Conservation (phyloP, 768 basidiomycete genomes). For the Boletus rubroflammeus region DNA sequence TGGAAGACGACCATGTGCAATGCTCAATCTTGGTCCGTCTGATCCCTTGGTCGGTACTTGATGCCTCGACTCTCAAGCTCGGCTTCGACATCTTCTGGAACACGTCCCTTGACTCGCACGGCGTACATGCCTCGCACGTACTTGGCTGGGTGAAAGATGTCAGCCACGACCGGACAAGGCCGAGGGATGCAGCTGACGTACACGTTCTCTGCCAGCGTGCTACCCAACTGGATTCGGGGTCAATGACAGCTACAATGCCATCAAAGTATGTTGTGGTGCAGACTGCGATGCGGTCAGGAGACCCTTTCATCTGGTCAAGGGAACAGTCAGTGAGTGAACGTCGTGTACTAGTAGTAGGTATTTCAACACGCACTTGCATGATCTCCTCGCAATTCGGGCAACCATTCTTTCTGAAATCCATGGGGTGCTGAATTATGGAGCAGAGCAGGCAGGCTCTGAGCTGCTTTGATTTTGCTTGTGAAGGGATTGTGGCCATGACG, state of each 20-base stretch:
- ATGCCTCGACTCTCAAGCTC: slow-evolving; percentile 75
- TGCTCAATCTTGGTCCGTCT: slow-evolving; percentile 64
- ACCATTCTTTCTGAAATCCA: slow-evolving; percentile 80
- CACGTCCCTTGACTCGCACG: slow-evolving; percentile 78
- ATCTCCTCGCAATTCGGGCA: slow-evolving; percentile 98
- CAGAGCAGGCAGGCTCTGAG: slow-evolving; percentile 92
- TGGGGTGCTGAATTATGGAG: slow-evolving; percentile 80
- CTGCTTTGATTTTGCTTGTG: slow-evolving; percentile 61
- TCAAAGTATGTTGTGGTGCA: slow-evolving; percentile 95
- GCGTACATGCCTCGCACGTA: slow-evolving; percentile 92
- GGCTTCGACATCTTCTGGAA: slow-evolving; percentile 81
- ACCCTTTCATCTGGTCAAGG: slow-evolving; percentile 74
- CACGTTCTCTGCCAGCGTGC: slow-evolving; percentile 94
- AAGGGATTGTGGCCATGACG: slow-evolving; percentile 51
- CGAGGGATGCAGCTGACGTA: slow-evolving; percentile 37
- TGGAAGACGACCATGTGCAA: slow-evolving; percentile 5
- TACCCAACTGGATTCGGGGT: slow-evolving; percentile 91
- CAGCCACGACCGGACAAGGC: slow-evolving; percentile 1
- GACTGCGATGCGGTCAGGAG: slow-evolving; percentile 71
- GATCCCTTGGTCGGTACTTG: slow-evolving; percentile 82
- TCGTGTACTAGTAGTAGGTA: not conserved
- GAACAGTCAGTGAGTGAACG: not conserved
- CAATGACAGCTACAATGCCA: slow-evolving; percentile 83
- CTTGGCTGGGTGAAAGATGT: slow-evolving; percentile 55
- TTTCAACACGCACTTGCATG: slow-evolving; percentile 62